phyloP scores from a whole-genome alignment of 169 alveolate species.

The Eimeria mitis region DNA sequence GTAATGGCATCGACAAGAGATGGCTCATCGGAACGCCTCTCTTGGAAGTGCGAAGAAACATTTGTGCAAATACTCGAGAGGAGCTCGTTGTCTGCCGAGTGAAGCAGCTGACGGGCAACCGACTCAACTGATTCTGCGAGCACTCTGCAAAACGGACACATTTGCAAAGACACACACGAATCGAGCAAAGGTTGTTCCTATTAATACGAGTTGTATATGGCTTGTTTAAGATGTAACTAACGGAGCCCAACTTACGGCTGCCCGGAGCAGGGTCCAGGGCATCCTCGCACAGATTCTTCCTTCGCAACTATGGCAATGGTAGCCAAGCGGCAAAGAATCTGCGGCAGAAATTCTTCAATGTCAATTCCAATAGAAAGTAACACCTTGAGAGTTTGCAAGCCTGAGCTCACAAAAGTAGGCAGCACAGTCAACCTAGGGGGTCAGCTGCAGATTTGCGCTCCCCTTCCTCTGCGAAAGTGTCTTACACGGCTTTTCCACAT shows the following conservation, averaged over 20 bases:
- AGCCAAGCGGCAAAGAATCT: slow-evolving; percentile 45
- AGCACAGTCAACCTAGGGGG: not conserved
- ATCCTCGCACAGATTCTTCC: not conserved
- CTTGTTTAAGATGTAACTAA: not conserved
- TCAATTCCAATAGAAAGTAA: slow-evolving; percentile 37
- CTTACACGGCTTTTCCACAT: not conserved
- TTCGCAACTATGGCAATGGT: slow-evolving; percentile 31
- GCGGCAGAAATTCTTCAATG: slow-evolving; percentile 47
- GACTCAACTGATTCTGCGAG: not conserved
- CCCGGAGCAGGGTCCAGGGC: not conserved
- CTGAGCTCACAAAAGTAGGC: not conserved
- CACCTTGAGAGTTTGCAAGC: slow-evolving; percentile 35
- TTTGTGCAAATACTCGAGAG: not conserved
- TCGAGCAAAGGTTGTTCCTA: not conserved
- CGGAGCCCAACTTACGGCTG: not conserved
- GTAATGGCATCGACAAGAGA: slow-evolving; percentile 28
- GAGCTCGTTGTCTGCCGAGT: slow-evolving; percentile 30
- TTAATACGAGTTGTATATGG: not conserved
- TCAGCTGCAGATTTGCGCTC: not conserved
- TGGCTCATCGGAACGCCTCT: slow-evolving; percentile 22
- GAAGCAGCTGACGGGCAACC: not conserved
- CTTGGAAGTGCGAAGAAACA: not conserved
- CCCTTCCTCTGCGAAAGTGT: not conserved
- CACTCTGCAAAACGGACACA: not conserved
- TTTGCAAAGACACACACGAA: not conserved